These are phyloP conservation scores for Linum lewisii DNA, from an alignment of 345 rosid genomes.

Conservation along the genomic window DNA sequence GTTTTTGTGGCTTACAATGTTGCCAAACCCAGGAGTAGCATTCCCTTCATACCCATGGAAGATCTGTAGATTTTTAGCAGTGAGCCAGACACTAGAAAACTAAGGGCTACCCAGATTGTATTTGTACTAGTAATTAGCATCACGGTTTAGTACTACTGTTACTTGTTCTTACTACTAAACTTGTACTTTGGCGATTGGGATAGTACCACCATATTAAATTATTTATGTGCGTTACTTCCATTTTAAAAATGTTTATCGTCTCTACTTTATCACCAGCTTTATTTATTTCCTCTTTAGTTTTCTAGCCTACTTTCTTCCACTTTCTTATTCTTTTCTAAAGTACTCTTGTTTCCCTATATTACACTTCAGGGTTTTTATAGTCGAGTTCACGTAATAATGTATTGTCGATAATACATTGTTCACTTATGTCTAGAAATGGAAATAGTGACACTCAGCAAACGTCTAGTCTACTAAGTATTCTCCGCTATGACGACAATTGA, in stretches of 20 bases:
- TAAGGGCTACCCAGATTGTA: not conserved
- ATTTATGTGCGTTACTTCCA: not conserved
- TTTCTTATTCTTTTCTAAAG: too few species aligned
- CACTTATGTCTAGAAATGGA: too few species aligned
- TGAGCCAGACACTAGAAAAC: not conserved
- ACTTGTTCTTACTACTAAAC: not conserved
- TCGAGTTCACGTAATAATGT: too few species aligned
- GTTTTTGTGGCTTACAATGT: slow-evolving; percentile 52
- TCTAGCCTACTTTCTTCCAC: too few species aligned
- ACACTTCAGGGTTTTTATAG: too few species aligned
- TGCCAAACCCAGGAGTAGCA: slow-evolving; percentile 18
- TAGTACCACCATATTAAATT: not conserved
- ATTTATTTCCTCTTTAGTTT: not conserved
- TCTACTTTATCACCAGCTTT: not conserved
- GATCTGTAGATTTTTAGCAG: slow-evolving; percentile 1
- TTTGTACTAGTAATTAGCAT: not conserved
- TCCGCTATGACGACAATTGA: too few species aligned
- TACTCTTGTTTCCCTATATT: too few species aligned
- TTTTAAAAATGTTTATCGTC: not conserved
- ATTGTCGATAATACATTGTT: too few species aligned
- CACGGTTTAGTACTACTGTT: too few species aligned
- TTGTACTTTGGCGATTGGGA: not conserved
- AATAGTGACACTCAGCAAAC: too few species aligned
- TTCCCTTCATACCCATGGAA: slow-evolving; percentile 38
- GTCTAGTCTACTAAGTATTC: too few species aligned